phyloP scores from a whole-genome alignment of 2,329 filamentous ascomycete genomes.

The Beauveria australis region DNA sequence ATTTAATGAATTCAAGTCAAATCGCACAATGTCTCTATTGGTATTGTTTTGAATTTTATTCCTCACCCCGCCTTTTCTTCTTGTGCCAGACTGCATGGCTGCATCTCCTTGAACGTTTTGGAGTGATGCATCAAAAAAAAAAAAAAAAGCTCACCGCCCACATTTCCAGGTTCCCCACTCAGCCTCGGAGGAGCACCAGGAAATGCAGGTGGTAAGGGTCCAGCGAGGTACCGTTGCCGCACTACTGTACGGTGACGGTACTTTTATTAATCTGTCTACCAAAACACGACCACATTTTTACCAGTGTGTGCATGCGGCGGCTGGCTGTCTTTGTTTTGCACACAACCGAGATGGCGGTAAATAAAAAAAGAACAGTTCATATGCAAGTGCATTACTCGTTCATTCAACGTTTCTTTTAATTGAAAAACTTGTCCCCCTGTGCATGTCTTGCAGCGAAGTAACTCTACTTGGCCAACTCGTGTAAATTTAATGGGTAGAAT shows the following conservation, averaged over 20 bases:
- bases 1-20: too few relatives aligned
- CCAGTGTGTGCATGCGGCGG: background rate
- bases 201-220: background rate
- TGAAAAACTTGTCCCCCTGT: background rate
- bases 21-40: too few relatives aligned
- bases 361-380: background rate
- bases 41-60: too few relatives aligned
- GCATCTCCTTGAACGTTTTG: background rate
- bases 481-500: too few relatives aligned
- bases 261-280: background rate
- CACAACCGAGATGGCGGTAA: background rate
- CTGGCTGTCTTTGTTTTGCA: background rate
- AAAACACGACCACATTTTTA: too few relatives aligned
- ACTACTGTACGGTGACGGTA: background rate
- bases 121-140: constrained; percentile 13
- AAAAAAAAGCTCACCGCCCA: constrained; percentile 13
- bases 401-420: too few relatives aligned
- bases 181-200: background rate
- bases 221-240: background rate
- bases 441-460: background rate
- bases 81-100: too few relatives aligned
- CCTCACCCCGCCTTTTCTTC: too few relatives aligned
- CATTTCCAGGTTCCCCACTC: constrained; percentile 3
- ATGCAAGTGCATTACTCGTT: background rate
- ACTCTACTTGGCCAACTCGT: too few relatives aligned